Percentiles rank a stretch among this genome's conserved stretches.
Evolutionary conservation across 2,329 filamentous ascomycete genomes (phyloP).

Genomic region (Xylariaceae sp.): DNA sequence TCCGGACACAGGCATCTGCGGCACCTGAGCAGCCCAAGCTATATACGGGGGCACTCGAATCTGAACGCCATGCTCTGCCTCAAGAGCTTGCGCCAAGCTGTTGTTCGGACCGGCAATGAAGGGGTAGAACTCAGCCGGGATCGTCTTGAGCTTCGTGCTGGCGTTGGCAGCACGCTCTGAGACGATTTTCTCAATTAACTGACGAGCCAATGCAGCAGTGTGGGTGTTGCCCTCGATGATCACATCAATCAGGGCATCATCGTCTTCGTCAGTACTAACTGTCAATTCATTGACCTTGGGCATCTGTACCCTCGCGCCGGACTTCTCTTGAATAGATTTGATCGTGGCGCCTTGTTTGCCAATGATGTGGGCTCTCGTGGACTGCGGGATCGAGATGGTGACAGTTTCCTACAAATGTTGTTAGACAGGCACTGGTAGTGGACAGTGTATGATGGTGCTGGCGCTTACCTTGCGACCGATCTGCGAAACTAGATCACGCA

Average conservation of each 20-base stretch:
- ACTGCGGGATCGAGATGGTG: slow-evolving; percentile 75
- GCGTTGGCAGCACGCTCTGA: slow-evolving; percentile 79
- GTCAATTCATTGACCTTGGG: slow-evolving; percentile 68
- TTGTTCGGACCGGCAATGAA: slow-evolving; percentile 84
- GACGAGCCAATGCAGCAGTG: slow-evolving; percentile 75
- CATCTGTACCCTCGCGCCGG: slow-evolving; percentile 84
- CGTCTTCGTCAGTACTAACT: slow-evolving; percentile 57
- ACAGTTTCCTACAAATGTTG: slow-evolving; percentile 43
- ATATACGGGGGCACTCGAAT: slow-evolving; percentile 80
- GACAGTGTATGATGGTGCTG: background rate
- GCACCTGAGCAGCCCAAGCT: slow-evolving; percentile 66
- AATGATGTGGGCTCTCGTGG: slow-evolving; percentile 83
- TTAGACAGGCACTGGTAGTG: slow-evolving; percentile 3
- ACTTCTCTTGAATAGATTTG: slow-evolving; percentile 82
- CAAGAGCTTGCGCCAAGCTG: slow-evolving; percentile 59
- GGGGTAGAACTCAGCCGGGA: slow-evolving; percentile 90
- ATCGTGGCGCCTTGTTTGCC: slow-evolving; percentile 87
- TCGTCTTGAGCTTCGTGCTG: slow-evolving; percentile 72
- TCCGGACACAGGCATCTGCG: slow-evolving; percentile 55
- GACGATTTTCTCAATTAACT: slow-evolving; percentile 81
- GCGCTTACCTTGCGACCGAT: slow-evolving; percentile 77
- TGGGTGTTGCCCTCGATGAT: slow-evolving; percentile 86
- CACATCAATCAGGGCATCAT: slow-evolving; percentile 80
- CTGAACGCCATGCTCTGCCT: slow-evolving; percentile 68
- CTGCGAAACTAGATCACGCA: slow-evolving; percentile 83